These are phyloP conservation scores for Oryza officinalis DNA, from an alignment of 176 grass and related monocot species.

Conservation along the genomic window DNA sequence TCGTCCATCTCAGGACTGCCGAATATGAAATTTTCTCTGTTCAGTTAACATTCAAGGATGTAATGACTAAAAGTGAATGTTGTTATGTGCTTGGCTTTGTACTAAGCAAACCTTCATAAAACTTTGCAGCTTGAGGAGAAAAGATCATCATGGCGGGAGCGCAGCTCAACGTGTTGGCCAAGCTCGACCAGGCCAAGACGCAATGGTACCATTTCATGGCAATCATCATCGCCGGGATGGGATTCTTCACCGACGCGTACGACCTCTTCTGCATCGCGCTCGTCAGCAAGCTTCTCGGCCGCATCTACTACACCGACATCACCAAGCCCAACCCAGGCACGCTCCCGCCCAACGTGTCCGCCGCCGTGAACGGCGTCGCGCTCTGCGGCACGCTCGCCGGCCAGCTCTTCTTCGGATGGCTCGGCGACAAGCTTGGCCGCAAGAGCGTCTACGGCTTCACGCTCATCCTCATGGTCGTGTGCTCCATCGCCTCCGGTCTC, in stretches of 20 bases:
- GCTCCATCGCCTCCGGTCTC: slow-evolving; percentile 57
- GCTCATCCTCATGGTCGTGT: slow-evolving; percentile 69
- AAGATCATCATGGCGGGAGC: neutral
- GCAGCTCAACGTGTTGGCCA: neutral
- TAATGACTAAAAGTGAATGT: too few relatives aligned
- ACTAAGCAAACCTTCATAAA: neutral
- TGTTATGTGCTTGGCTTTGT: neutral
- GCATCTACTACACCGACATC: slow-evolving; percentile 31
- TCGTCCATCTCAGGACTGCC: too few relatives aligned
- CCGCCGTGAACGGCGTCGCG: neutral
- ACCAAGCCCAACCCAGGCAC: neutral
- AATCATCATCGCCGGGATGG: slow-evolving; percentile 26
- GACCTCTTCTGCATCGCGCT: slow-evolving; percentile 1
- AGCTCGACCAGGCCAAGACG: neutral
- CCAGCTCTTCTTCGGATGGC: neutral
- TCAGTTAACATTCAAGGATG: too few relatives aligned
- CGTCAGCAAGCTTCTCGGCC: slow-evolving; percentile 22
- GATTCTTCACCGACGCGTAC: slow-evolving; percentile 42
- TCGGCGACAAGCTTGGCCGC: neutral
- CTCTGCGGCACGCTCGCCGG: neutral
- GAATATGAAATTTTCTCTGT: too few relatives aligned
- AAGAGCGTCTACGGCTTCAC: slow-evolving; percentile 70
- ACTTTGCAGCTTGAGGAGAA: neutral
- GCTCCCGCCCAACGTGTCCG: neutral
- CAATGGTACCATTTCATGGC: slow-evolving; percentile 12